Conservation (phyloP, 2,329 filamentous ascomycete genomes). For the Domatiomyces globalis region DNA sequence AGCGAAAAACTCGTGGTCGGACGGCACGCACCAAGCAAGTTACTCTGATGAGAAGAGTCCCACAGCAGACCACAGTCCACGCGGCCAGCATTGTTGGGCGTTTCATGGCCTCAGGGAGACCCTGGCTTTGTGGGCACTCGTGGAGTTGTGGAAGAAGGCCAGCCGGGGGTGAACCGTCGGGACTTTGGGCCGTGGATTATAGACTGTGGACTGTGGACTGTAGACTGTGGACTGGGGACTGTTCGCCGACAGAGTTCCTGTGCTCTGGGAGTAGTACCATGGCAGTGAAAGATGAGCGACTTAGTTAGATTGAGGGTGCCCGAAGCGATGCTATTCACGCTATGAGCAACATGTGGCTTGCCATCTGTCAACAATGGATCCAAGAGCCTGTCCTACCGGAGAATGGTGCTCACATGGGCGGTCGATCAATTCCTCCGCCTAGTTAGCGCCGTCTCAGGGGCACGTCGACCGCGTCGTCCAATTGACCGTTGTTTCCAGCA, state of each 20-base stretch:
- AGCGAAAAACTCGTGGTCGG: neutral
- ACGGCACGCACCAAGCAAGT: neutral
- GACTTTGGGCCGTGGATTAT: too few species aligned
- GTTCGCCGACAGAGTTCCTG: too few species aligned
- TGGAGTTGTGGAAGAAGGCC: constrained; percentile 1
- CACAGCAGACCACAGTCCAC: neutral
- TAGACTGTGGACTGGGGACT: too few species aligned
- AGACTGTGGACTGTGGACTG: too few species aligned
- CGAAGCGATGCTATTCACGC: neutral
- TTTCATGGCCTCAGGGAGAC: neutral
- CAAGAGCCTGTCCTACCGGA: neutral
- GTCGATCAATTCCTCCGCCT: neutral
- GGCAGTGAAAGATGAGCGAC: neutral
- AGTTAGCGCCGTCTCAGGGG: neutral
- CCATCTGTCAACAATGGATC: neutral
- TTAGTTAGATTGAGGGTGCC: neutral
- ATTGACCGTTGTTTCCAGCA: neutral
- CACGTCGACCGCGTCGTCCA: neutral
- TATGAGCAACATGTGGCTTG: neutral
- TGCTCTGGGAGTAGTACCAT: neutral
- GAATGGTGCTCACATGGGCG: neutral
- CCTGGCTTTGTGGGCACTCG: constrained; percentile 1
- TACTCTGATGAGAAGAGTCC: too few species aligned
- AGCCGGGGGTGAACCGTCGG: too few species aligned
- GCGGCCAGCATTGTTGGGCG: neutral